Base-by-base conservation (phyloP, 179 eudicot species). In the Silene coronaria region DNA sequence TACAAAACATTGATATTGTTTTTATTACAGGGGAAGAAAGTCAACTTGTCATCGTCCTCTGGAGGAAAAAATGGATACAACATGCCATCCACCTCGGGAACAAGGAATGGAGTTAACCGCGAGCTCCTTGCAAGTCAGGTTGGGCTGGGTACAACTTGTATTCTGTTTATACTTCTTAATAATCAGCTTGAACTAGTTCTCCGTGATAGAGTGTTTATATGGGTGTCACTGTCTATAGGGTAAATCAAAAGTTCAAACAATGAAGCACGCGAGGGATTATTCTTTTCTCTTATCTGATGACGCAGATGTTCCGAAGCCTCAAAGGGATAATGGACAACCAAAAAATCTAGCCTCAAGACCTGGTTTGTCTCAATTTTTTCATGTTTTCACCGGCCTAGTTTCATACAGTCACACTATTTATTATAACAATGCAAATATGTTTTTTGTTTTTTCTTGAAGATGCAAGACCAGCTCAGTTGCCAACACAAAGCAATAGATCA, bases 231-330 rank as follows among this genome's bases (percentile, higher is more conserved):
- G 30, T 38, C 59, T 70, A 60, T 88, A 91, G 97, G 67, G 75
- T 67, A 84, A 83, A 79, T 77, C 80, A 28, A 94, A 90, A 74
- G 89, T 82, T 28, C 85, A 92, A 80, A 84, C 80, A 17, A 81
- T 89, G 4, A 94, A 90, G 77, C 83, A 84, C 57, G 87, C 94
- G 0, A 89, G 97, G 79, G 98, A 93, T 80, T 93, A 91, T 76
- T 89, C 98, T 21, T 91, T 90, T 78, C 85, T 93, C 19, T 65
- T 89, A 66, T 87, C 94, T 51, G 97, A 93, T 70, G 97, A 89
- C 76, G 85, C 87, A 0, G 92, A 86, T 70, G 75, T 83, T 74
- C 89, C 92, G 42, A 83, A 78, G 45, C 82, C 87, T 38, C 74
- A 78, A 64, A 86, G 80, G 55, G 83, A 76, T 53, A 82, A 82